Conservation (phyloP, 192 early-diverging fungal species). For the Coemansia sp. region DNA sequence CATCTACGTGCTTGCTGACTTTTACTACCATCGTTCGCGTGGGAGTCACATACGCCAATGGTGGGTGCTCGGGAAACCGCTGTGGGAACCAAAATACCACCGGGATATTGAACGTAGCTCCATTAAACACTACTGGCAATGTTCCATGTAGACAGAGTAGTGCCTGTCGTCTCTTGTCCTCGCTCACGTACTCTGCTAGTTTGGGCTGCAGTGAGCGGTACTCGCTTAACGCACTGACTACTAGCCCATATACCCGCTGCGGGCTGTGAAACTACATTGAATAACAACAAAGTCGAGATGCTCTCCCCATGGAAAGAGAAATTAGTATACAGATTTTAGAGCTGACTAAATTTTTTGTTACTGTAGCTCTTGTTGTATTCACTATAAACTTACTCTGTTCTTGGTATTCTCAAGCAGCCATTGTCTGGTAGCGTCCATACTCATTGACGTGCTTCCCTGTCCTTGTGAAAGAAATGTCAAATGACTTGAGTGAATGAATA, state of each 20-base stretch:
- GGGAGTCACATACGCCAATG: constrained; percentile 85
- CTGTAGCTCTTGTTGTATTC: not conserved
- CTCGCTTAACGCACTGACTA: constrained; percentile 35
- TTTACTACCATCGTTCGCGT: constrained; percentile 87
- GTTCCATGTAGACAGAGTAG: constrained; percentile 88
- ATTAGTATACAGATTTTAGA: not conserved
- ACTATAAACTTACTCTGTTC: constrained; percentile 34
- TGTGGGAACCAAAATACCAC: constrained; percentile 87
- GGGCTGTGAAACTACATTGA: constrained; percentile 41
- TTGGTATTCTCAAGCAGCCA: constrained; percentile 48
- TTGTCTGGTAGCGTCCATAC: constrained; percentile 36
- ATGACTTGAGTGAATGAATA: not conserved
- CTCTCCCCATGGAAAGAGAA: not conserved
- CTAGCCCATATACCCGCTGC: constrained; percentile 25
- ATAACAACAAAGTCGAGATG: not conserved
- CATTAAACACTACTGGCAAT: constrained; percentile 81
- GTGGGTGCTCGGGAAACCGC: constrained; percentile 77
- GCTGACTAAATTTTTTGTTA: not conserved
- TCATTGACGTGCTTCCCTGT: constrained; percentile 4
- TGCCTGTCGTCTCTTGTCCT: constrained; percentile 53
- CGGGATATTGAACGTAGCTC: constrained; percentile 88
- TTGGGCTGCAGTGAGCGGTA: constrained; percentile 40
- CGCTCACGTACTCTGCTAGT: constrained; percentile 43
- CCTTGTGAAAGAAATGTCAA: too few species aligned
- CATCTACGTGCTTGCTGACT: constrained; percentile 82